phyloP scores from a whole-genome alignment of 805 yeast species.

The Barnettozyma siamensis region DNA sequence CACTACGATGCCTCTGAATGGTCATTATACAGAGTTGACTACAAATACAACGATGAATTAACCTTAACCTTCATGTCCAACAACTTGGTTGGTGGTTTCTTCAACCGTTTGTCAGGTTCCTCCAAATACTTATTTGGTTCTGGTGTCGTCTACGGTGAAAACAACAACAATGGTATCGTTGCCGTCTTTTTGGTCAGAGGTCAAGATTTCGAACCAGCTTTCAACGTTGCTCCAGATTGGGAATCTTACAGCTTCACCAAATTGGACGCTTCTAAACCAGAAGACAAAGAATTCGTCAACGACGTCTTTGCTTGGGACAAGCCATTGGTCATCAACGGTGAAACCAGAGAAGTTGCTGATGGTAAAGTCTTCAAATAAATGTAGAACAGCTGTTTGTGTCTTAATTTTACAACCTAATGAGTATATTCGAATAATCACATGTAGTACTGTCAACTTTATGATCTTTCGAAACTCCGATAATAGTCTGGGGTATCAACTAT shows the following conservation, averaged over 20 bases:
- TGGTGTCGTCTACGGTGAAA: conserved; percentile 94
- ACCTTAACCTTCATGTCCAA: conserved; percentile 97
- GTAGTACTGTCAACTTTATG: too few relatives aligned
- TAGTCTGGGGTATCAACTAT: too few relatives aligned
- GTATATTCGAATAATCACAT: too few relatives aligned
- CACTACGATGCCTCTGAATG: conserved; percentile 88
- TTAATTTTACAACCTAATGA: conserved; percentile 3
- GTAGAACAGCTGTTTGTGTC: conserved; percentile 2
- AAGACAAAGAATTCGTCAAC: conserved; percentile 72
- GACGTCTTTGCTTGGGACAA: conserved; percentile 99
- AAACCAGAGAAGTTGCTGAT: conserved; percentile 82
- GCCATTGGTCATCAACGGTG: conserved; percentile 79
- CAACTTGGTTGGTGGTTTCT: conserved; percentile 97
- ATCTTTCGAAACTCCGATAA: too few relatives aligned
- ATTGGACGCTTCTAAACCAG: conserved; percentile 74
- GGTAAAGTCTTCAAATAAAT: conserved; percentile 94
- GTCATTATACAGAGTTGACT: conserved; percentile 92
- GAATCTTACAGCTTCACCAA: conserved; percentile 84
- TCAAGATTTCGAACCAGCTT: conserved; percentile 84
- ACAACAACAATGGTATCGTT: conserved; percentile 95
- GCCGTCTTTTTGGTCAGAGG: conserved; percentile 97
- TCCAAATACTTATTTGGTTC: conserved; percentile 92
- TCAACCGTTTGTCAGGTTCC: conserved; percentile 89
- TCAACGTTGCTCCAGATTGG: conserved; percentile 99
- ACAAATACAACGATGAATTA: conserved; percentile 97